Conservation (phyloP, 805 yeast genomes). For the Yamadazyma akitaensis region DNA sequence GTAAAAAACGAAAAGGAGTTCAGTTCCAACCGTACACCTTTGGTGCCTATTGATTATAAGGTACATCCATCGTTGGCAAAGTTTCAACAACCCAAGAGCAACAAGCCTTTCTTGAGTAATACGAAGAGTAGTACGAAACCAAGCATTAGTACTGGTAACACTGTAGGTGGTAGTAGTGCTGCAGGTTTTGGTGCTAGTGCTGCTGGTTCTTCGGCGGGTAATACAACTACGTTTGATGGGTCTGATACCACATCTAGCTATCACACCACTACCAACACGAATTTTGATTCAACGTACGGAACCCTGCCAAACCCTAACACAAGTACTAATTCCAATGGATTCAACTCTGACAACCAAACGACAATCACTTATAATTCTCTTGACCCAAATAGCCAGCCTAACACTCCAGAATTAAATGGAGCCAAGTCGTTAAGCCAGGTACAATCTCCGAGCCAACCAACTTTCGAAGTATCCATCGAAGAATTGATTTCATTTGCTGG, state of each 20-base stretch:
- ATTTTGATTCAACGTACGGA: background rate
- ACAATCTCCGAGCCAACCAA: slow-evolving; percentile 29
- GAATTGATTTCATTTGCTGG: slow-evolving; percentile 69
- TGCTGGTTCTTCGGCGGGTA: background rate
- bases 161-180: background rate
- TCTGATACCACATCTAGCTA: background rate
- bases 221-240: background rate
- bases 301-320: slow-evolving; percentile 3
- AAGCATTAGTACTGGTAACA: background rate
- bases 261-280: background rate
- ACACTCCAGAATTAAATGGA: slow-evolving; percentile 32
- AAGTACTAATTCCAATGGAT: background rate
- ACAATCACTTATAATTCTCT: slow-evolving; percentile 22
- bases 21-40: slow-evolving; percentile 39
- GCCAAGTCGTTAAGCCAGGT: slow-evolving; percentile 26
- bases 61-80: slow-evolving; percentile 63
- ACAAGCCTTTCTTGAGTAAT: slow-evolving; percentile 33
- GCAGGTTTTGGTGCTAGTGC: background rate
- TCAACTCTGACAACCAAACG: slow-evolving; percentile 3
- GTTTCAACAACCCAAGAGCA: slow-evolving; percentile 22
- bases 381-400: slow-evolving; percentile 32
- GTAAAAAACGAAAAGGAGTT: slow-evolving; percentile 40
- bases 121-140: background rate
- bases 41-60: slow-evolving; percentile 67
- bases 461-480: slow-evolving; percentile 86